phyloP scores from a whole-genome alignment of 805 yeast species.

The Metschnikowia henanensis region DNA sequence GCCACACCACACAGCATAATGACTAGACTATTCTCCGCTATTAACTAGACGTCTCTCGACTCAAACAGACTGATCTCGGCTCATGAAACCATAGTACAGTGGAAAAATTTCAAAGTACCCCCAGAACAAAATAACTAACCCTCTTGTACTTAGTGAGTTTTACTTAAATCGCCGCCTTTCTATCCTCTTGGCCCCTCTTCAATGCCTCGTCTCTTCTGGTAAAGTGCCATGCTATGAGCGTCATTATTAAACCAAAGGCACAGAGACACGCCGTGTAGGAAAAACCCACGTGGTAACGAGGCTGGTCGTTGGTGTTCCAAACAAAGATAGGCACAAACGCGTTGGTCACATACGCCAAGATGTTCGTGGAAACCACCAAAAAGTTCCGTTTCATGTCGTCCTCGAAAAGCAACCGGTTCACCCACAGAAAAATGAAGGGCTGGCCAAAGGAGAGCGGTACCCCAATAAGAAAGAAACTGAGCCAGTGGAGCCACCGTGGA shows the following conservation, averaged over 20 bases:
- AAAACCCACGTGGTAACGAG: constrained; percentile 34
- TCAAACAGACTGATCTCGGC: too few relatives aligned
- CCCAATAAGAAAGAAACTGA: constrained; percentile 48
- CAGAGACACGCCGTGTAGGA: constrained; percentile 34
- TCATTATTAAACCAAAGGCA: constrained; percentile 30
- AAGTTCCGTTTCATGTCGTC: constrained; percentile 37
- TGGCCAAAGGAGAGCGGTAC: constrained; percentile 53
- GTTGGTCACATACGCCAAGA: constrained; percentile 39
- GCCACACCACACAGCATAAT: too few relatives aligned
- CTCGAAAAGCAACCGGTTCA: constrained; percentile 44
- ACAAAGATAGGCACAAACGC: constrained; percentile 42
- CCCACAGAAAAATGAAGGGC: constrained; percentile 58
- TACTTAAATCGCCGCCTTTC: background rate
- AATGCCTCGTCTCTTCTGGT: constrained; percentile 26
- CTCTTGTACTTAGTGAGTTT: too few relatives aligned
- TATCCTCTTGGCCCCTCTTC: background rate
- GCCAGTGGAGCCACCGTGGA: constrained; percentile 50
- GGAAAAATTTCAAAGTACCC: too few relatives aligned
- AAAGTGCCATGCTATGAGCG: constrained; percentile 26
- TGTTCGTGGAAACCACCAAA: constrained; percentile 38
- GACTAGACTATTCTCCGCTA: too few relatives aligned
- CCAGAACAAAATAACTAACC: too few relatives aligned
- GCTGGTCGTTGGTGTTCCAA: constrained; percentile 38
- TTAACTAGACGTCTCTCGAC: too few relatives aligned
- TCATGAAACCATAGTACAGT: too few relatives aligned